Evolutionary conservation across 2,329 filamentous ascomycete species (phyloP), one percentile per base, ranked within the genome.

Genomic region (Cryphonectria naterciae): DNA sequence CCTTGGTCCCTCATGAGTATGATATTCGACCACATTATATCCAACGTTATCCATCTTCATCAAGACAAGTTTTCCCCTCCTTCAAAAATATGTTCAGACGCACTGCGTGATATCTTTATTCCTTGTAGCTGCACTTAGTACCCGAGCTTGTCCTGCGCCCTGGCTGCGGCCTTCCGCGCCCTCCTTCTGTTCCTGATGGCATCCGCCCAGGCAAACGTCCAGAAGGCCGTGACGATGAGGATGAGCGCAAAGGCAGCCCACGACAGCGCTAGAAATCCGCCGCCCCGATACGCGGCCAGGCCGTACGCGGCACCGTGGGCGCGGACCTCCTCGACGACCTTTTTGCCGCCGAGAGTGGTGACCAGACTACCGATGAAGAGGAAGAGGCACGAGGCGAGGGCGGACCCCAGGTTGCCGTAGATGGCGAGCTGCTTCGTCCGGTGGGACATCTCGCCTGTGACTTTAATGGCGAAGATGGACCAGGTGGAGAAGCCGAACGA

Each of bases 211-310:
- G 58, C 58, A 28, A 67, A 60, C 25, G 54, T 60, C 85, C 85
- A 87, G 75, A 82, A 86, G 2, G 80, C 37, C 8, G 79, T 68
- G 0, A 80, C 75, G 1, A 79, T 72, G 6, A 81, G 75, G 81
- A 87, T 85, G 72, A 84, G 77, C 7, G 74, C 84, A 17, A 85
- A 81, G 1, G 85, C 79, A 3, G 83, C 80, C 86, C 85, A 88
- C 3, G 81, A 81, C 64, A 87, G 75, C 41, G 75, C 79, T 73
- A 83, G 79, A 72, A 88, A 85, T 77, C 83, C 82, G 62, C 68
- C 74, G 17, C 86, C 86, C 19, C 77, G 74, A 17, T 77, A 74
- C 0, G 84, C 86, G 2, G 80, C 79, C 41, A 88, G 78, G 54
- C 85, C 85, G 11, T 85, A 78, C 1, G 80, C 77, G 17, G 81